Base-by-base conservation (phyloP, 2,329 filamentous ascomycete genomes). In the Fusarium sp. region DNA sequence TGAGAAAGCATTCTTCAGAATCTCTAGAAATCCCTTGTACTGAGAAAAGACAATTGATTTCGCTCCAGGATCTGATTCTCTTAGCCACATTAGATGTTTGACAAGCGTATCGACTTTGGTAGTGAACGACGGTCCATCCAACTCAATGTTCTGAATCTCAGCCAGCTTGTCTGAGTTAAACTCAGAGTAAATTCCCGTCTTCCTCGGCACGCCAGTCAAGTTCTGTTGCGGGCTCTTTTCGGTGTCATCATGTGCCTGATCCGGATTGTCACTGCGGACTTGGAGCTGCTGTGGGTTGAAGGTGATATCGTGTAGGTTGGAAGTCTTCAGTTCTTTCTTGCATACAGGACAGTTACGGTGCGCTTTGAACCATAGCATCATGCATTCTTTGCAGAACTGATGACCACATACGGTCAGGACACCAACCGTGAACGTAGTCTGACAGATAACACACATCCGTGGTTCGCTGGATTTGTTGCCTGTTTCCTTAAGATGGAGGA, bases 31-130 rank as follows among this genome's bases (percentile, higher is more conserved):
- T 57, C 93, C 91, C 58, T 88, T 88, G 79, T 94, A 87, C 80
- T 98, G 95, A 2, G 93, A 97, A 79, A 97, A 99, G n/a, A 98
- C 87, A 77, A 99, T 92, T 0, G 93, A 92, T 77, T 98, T 98
- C 12, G 94, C 90, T 0, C 94, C 94, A 0, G 94, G 93, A 72
- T 98, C 94, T 49, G 92, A 89, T 71, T 92, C 85, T 4, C 95
- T 89, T 22, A 98, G 85, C 93, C 93, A 98, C 18, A 97, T 80
- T 4, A 98, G 81, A 78, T 98, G 96, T 4, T 93, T 88, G 29
- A 91, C 86, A 4, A 95, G 81, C 0, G 89, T 97, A 77, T 98
- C 94, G 20, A 98, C 91, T 79, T 98, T 99, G 1, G 93, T 97
- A 3, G 94, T 94, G 75, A 93, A 98, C 0, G 92, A 94, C 3